phyloP scores from a whole-genome alignment of 2,329 filamentous ascomycete species.

The Ceratocystis variospora region DNA sequence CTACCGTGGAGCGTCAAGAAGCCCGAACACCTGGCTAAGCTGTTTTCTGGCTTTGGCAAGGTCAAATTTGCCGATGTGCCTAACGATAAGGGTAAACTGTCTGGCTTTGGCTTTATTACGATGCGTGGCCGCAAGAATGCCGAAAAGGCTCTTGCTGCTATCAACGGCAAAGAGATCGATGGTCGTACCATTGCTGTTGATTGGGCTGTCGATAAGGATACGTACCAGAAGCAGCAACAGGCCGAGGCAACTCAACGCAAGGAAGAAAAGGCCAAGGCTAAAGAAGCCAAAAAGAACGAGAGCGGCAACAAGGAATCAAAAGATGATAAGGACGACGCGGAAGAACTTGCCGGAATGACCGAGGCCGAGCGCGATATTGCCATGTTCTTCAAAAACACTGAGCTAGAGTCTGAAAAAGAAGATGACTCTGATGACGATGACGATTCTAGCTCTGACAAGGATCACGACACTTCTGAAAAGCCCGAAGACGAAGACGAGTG shows the following conservation, averaged over 20 bases:
- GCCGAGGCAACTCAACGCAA: constrained; percentile 23
- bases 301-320: constrained; percentile 32
- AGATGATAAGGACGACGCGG: constrained; percentile 25
- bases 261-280: constrained; percentile 28
- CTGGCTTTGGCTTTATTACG: constrained; percentile 87
- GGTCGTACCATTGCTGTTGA: constrained; percentile 83
- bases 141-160: constrained; percentile 65
- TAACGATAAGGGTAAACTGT: constrained; percentile 58
- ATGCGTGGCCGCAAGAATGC: constrained; percentile 81
- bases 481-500: constrained; percentile 33
- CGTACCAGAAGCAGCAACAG: constrained; percentile 57
- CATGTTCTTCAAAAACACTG: constrained; percentile 43
- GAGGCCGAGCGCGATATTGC: constrained; percentile 32
- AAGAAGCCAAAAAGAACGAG: constrained; percentile 20
- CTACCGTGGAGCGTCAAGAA: constrained; percentile 91
- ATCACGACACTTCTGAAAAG: constrained; percentile 33
- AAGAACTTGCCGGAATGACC: constrained; percentile 22
- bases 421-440: constrained; percentile 33
- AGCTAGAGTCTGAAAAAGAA: constrained; percentile 44
- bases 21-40: constrained; percentile 59
- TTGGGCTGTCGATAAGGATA: constrained; percentile 86
- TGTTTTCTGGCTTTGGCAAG: constrained; percentile 84
- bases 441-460: constrained; percentile 31
- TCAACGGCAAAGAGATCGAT: constrained; percentile 85
- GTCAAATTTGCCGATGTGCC: constrained; percentile 79